Percentiles rank a stretch among this genome's conserved stretches.
phyloP scores from a whole-genome alignment of 2,329 filamentous ascomycete species.

The Diaporthe destruens region DNA sequence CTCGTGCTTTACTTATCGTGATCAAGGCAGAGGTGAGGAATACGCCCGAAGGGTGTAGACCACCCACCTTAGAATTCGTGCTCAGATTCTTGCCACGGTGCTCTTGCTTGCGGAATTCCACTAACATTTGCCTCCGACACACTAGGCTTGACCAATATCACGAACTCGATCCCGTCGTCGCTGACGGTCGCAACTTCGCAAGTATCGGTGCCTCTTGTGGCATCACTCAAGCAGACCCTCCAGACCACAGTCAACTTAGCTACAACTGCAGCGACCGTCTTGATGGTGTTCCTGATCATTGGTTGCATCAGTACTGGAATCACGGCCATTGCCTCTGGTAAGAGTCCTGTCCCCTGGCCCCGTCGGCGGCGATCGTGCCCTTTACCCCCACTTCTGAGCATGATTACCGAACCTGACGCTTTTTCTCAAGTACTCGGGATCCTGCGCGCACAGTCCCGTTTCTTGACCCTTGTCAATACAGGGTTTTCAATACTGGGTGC shows the following conservation, averaged over 20 bases:
- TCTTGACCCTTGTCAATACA: constrained; percentile 40
- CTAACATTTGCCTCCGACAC: neutral
- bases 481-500: constrained; percentile 39
- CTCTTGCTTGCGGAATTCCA: neutral
- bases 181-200: constrained; percentile 44
- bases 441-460: constrained; percentile 36
- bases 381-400: neutral
- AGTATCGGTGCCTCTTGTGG: constrained; percentile 44
- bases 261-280: constrained; percentile 40
- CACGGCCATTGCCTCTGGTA: constrained; percentile 41
- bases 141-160: constrained; percentile 44
- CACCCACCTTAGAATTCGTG: neutral
- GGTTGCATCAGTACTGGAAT: constrained; percentile 40
- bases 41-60: neutral
- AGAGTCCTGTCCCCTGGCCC: neutral
- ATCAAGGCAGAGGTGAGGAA: constrained; percentile 23
- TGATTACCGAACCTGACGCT: neutral
- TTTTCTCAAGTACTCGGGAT: constrained; percentile 36
- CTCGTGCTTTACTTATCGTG: constrained; percentile 40
- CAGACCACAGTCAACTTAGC: constrained; percentile 41
- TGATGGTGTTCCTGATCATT: constrained; percentile 44
- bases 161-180: constrained; percentile 44
- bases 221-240: constrained; percentile 40
- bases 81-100: too few species aligned
- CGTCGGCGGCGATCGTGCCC: too few species aligned